phyloP scores from a whole-genome alignment of 164 flowering plant genomes.

The Annona squamosa region DNA sequence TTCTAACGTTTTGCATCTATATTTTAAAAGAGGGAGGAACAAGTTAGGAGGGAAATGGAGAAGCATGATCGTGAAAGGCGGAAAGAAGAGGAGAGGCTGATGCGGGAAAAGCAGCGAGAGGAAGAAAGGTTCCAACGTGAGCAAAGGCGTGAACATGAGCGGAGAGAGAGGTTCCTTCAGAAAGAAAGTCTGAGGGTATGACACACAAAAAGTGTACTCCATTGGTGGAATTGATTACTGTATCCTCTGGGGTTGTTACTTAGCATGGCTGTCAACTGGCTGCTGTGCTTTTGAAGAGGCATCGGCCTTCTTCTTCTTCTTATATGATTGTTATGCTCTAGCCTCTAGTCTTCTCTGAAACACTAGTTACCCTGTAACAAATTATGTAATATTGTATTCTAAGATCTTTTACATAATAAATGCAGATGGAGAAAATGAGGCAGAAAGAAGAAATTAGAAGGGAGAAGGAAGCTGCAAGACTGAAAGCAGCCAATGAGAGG shows the following conservation, averaged over 20 bases:
- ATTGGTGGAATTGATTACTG: not conserved
- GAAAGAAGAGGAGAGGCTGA: constrained; percentile 81
- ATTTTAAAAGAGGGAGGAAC: constrained; percentile 66
- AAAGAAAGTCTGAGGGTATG: constrained; percentile 73
- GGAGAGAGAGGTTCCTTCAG: constrained; percentile 73
- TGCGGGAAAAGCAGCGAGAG: constrained; percentile 86
- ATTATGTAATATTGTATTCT: not conserved
- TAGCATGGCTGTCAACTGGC: not conserved
- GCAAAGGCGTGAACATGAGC: constrained; percentile 82
- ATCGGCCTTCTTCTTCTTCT: not conserved
- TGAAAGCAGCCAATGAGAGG: constrained; percentile 79
- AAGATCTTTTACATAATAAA: not conserved
- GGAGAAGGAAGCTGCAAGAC: constrained; percentile 77
- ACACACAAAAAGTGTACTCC: not conserved
- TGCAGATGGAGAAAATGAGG: constrained; percentile 79
- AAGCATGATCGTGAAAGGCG: constrained; percentile 85
- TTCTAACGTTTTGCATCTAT: constrained; percentile 6
- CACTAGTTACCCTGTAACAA: not conserved
- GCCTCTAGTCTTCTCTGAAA: not conserved
- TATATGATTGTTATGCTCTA: too few relatives aligned
- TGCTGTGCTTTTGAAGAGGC: not conserved
- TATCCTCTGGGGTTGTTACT: not conserved
- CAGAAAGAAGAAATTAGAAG: constrained; percentile 82
- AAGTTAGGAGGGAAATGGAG: constrained; percentile 86
- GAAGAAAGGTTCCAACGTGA: constrained; percentile 76